Evolutionary conservation across 768 basidiomycete species (phyloP), one percentile per base, ranked within the genome.

Genomic region (Heimioporus sp.): DNA sequence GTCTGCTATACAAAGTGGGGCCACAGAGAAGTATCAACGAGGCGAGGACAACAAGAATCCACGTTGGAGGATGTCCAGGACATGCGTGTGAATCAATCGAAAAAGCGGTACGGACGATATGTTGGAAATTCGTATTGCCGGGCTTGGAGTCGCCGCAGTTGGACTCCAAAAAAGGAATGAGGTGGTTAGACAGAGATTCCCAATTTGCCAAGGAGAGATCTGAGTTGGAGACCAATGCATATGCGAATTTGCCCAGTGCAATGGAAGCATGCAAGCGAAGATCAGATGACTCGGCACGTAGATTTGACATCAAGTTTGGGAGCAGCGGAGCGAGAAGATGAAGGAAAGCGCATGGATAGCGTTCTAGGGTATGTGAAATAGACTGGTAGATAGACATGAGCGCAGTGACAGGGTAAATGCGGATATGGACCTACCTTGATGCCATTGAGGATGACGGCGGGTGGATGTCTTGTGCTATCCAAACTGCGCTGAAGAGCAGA

Each of bases 11-110:
- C 20, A 82, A 48, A 2, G 65, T 59, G 21, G 64, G 58, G 46
- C 77, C 80, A 42, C 74, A 71, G 35, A 84, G 72, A 21, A 80
- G 53, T 48, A 80, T 72, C 51, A 83, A 62, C 21, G 75, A 79
- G 0, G 79, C 73, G 1, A 80, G 60, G 20, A 76, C 66, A 17
- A 71, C 58, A 10, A 77, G 53, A 3, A 76, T 75, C 80, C 80
- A 80, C 19, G 71, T 58, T 0, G 79, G 73, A 9, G 69, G 64
- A 17, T 65, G 57, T 21, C 56, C 56, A 3, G 51, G 56, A 42
- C 52, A 52, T 15, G 58, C 9, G 41, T 53, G 50, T 7, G 63
- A 61, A 37, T 61, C 56, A 6, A 55, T 49, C 21, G 63, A 48
- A 42, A 74, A 62, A 2, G 73, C 70, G 4, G 53, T 46, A 36